These are phyloP conservation scores for Pleurotus sapidus DNA, from an alignment of 768 basidiomycete genomes.

Conservation along the genomic window DNA sequence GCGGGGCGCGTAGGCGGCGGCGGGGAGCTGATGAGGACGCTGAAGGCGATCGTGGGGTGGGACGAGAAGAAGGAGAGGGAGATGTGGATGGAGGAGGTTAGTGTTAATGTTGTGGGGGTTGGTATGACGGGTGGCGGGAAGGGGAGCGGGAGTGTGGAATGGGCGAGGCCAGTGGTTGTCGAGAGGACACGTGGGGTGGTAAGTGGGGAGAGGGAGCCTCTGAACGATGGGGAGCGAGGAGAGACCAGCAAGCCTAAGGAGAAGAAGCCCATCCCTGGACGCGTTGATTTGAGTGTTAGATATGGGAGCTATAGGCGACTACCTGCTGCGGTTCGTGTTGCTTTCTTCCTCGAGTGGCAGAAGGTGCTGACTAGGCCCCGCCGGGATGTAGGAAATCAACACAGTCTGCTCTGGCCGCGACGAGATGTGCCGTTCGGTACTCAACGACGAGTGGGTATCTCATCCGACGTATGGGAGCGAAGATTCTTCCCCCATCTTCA, in stretches of 20 bases:
- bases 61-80: slow-evolving; percentile 70
- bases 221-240: slow-evolving; percentile 19
- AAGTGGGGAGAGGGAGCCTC: no score
- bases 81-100: slow-evolving; percentile 38
- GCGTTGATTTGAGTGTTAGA: slow-evolving; percentile 65
- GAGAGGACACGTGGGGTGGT: slow-evolving; percentile 13
- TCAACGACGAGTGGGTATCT: slow-evolving; percentile 99
- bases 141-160: slow-evolving; percentile 23
- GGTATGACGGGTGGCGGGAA: slow-evolving; percentile 5
- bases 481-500: slow-evolving; percentile 86
- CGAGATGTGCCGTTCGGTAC: slow-evolving; percentile 92
- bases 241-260: slow-evolving; percentile 13
- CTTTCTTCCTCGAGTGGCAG: slow-evolving; percentile 1
- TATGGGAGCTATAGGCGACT: slow-evolving; percentile 91
- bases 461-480: slow-evolving; percentile 96
- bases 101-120: slow-evolving; percentile 1
- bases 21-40: slow-evolving; percentile 77
- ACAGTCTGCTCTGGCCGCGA: slow-evolving; percentile 94
- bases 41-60: slow-evolving; percentile 87
- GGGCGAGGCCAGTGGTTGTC: slow-evolving; percentile 48
- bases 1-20: not conserved
- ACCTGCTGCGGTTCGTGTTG: slow-evolving; percentile 64
- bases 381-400: slow-evolving; percentile 64
- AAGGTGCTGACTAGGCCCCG: not conserved
- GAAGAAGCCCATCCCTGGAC: slow-evolving; percentile 33